These are phyloP conservation scores for Mimosa pudica DNA, from an alignment of 306 rosid genomes.

Conservation along the genomic window DNA sequence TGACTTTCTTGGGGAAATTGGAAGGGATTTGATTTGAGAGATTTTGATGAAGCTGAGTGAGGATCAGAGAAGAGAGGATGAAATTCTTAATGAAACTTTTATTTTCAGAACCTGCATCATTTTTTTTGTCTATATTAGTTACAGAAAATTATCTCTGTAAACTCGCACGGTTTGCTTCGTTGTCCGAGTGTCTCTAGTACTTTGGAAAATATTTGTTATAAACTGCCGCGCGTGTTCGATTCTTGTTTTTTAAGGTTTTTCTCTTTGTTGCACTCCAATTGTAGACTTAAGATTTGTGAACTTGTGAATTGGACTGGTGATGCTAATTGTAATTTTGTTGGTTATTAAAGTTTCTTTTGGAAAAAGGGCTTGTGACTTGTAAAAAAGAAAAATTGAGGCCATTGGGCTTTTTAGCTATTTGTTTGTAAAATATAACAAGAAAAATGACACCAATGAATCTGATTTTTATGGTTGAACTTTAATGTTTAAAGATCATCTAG, in stretches of 20 bases:
- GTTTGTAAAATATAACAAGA: no score
- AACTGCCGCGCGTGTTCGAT: not conserved
- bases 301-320: no score
- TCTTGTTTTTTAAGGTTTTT: not conserved
- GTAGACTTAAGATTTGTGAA: no score
- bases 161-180: no score
- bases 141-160: no score
- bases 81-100: not conserved
- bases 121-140: not conserved
- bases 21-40: not conserved
- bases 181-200: not conserved
- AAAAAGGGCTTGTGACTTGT: not conserved
- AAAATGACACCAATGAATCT: no score
- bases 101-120: not conserved
- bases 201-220: no score
- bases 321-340: no score
- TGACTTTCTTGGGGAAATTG: constrained; percentile 10
- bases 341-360: not conserved
- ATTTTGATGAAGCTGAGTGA: not conserved
- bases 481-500: not conserved
- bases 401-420: no score
- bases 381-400: not conserved
- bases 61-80: not conserved
- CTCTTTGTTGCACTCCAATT: not conserved
- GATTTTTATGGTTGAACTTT: not conserved